These are phyloP conservation scores for Venturia asperata DNA, from an alignment of 2,329 filamentous ascomycete genomes.

Conservation along the genomic window DNA sequence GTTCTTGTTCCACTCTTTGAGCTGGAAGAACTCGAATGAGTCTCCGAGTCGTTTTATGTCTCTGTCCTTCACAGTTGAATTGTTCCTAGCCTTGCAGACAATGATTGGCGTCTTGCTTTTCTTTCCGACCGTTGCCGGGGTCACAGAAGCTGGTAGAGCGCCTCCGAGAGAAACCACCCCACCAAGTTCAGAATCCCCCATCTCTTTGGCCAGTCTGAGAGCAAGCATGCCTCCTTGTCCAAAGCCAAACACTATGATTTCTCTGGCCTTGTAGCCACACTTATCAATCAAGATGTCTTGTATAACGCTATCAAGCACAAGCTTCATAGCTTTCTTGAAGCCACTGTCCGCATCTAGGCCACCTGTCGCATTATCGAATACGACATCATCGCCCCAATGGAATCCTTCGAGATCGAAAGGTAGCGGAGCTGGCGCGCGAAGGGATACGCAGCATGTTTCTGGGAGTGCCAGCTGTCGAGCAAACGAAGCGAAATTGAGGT, in stretches of 20 bases:
- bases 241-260: slow-evolving; percentile 49
- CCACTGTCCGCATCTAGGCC: slow-evolving; percentile 50
- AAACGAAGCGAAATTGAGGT: slow-evolving; percentile 61
- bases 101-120: slow-evolving; percentile 60
- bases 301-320: slow-evolving; percentile 41
- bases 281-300: slow-evolving; percentile 39
- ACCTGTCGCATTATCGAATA: slow-evolving; percentile 47
- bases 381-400: slow-evolving; percentile 55
- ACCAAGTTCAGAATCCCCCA: slow-evolving; percentile 38
- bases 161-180: slow-evolving; percentile 60
- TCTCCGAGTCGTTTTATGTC: slow-evolving; percentile 57
- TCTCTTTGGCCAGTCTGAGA: slow-evolving; percentile 37
- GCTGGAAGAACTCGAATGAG: slow-evolving; percentile 49
- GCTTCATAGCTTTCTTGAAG: slow-evolving; percentile 37
- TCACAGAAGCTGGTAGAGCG: slow-evolving; percentile 39
- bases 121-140: background rate
- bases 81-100: slow-evolving; percentile 49
- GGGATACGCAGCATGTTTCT: slow-evolving; percentile 66
- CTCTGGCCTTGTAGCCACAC: slow-evolving; percentile 43
- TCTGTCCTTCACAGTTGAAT: slow-evolving; percentile 52
- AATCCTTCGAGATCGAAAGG: slow-evolving; percentile 62
- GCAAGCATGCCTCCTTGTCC: slow-evolving; percentile 53
- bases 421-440: slow-evolving; percentile 63
- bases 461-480: slow-evolving; percentile 64
- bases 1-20: slow-evolving; percentile 42